Conservation (phyloP, 768 basidiomycete genomes). For the Agaricus subrufescens region DNA sequence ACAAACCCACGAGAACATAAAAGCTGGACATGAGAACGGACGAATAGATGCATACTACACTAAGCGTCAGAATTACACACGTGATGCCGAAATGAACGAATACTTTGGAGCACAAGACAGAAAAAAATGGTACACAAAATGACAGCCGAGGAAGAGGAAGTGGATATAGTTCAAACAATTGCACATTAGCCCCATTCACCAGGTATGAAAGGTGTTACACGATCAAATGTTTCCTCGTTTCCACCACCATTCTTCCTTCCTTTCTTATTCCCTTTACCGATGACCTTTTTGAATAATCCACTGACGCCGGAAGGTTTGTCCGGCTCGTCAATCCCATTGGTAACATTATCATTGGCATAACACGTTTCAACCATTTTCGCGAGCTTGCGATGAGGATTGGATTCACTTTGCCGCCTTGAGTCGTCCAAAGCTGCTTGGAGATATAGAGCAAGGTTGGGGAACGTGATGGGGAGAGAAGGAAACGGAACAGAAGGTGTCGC, state of each 20-base stretch:
- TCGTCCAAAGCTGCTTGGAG: conserved; percentile 67
- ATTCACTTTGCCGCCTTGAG: conserved; percentile 61
- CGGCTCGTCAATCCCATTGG: conserved; percentile 22
- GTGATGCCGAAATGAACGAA: too few species aligned
- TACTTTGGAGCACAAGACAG: neutral
- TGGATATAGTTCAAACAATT: neutral
- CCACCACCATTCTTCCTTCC: conserved; percentile 46
- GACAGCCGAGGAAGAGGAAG: neutral
- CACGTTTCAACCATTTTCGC: conserved; percentile 66
- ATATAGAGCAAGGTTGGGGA: conserved; percentile 74
- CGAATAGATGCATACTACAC: too few species aligned
- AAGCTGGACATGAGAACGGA: too few species aligned
- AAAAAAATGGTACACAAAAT: neutral
- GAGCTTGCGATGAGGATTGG: conserved; percentile 58
- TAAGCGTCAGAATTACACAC: too few species aligned
- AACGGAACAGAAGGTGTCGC: conserved; percentile 52
- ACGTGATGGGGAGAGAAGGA: conserved; percentile 68
- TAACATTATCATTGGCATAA: conserved; percentile 45
- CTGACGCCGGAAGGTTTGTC: conserved; percentile 36
- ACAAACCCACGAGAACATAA: too few species aligned
- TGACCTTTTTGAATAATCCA: conserved; percentile 57
- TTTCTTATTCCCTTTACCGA: conserved; percentile 42
- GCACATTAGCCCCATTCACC: conserved; percentile 60
- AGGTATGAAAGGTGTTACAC: conserved; percentile 78
- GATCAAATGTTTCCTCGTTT: conserved; percentile 78